These are phyloP conservation scores for Beta lomatogona DNA, from an alignment of 179 eudicot genomes.

Conservation along the genomic window DNA sequence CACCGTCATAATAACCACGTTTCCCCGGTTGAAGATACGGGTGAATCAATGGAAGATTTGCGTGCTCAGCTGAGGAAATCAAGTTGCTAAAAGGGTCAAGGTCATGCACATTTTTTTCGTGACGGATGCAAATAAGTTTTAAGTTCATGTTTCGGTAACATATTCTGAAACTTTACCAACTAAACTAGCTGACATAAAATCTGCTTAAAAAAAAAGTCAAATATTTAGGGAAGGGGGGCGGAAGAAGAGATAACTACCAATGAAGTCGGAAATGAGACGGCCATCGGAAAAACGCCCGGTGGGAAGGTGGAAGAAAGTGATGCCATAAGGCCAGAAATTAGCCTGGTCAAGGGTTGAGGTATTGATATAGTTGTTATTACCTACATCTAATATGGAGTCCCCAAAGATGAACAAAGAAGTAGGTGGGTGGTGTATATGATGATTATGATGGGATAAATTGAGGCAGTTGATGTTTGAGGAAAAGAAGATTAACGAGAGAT, in stretches of 20 bases:
- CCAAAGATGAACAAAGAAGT: conserved; percentile 58
- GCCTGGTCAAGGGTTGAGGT: conserved; percentile 58
- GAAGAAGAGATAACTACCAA: conserved; percentile 38
- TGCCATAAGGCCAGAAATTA: conserved; percentile 72
- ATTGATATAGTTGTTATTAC: conserved; percentile 79
- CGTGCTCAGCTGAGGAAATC: conserved; percentile 40
- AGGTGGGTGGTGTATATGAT: conserved; percentile 8
- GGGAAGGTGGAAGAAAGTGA: conserved; percentile 53
- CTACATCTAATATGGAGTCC: conserved; percentile 65
- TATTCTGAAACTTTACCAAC: not conserved
- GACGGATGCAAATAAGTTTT: not conserved
- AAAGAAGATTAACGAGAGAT: conserved; percentile 18
- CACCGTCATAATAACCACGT: conserved; percentile 30
- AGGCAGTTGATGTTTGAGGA: conserved; percentile 22
- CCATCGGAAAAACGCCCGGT: conserved; percentile 88
- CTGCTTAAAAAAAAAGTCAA: not conserved
- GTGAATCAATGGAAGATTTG: conserved; percentile 38
- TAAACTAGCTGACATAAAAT: not conserved
- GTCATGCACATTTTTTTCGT: not conserved
- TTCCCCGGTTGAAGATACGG: conserved; percentile 48
- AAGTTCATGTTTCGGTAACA: not conserved
- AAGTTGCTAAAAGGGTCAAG: conserved; percentile 24
- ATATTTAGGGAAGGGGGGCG: not conserved
- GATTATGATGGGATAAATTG: conserved; percentile 8
- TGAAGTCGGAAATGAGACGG: conserved; percentile 68